Evolutionary conservation across 345 rosid genomes (phyloP).

Genomic region (Lenwebbia sp.): DNA sequence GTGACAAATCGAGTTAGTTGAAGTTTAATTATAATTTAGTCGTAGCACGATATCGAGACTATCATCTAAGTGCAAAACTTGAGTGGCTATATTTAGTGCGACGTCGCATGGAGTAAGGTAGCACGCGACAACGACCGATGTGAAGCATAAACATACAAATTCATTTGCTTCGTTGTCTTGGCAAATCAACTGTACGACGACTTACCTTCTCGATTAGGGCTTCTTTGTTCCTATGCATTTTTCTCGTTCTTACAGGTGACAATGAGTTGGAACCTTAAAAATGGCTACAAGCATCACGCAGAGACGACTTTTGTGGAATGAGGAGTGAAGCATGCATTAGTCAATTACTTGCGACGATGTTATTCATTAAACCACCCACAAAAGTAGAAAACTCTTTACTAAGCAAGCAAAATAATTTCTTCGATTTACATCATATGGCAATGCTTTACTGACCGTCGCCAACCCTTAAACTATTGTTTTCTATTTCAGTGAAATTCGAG

Average conservation of each 20-base stretch:
- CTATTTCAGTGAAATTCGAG: too few relatives aligned
- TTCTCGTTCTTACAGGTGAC: neutral
- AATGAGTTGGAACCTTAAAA: neutral
- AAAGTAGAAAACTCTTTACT: neutral
- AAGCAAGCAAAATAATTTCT: neutral
- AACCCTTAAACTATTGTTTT: too few relatives aligned
- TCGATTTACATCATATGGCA: neutral
- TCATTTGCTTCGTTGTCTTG: neutral
- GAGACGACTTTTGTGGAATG: too few relatives aligned
- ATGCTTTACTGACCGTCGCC: neutral
- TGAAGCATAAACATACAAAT: neutral
- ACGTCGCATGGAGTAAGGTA: neutral
- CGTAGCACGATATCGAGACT: too few relatives aligned
- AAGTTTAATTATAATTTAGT: too few relatives aligned
- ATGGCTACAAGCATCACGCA: neutral
- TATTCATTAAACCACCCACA: too few relatives aligned
- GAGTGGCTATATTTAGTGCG: neutral
- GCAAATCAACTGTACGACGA: neutral
- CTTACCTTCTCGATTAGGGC: neutral
- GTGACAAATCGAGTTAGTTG: neutral
- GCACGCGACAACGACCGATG: neutral
- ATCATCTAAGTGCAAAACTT: too few relatives aligned
- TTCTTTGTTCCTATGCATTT: neutral
- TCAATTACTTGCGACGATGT: neutral
- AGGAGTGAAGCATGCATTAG: neutral